Evolutionary conservation across 192 early-diverging fungal genomes (phyloP).

Genomic region (Podila epicladia): DNA sequence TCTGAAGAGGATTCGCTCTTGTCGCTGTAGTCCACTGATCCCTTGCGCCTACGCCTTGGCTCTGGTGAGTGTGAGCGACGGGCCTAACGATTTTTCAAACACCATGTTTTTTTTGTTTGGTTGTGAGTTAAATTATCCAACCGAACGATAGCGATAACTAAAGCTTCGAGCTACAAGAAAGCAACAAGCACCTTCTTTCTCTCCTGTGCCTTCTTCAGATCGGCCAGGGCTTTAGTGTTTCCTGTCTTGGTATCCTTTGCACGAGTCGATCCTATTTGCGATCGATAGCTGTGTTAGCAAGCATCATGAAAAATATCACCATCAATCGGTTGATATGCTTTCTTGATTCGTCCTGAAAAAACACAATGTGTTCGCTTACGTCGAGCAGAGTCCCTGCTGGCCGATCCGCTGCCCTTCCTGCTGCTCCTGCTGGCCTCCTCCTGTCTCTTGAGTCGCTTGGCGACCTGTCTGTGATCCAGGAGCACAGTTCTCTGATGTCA

Average conservation of each 20-base stretch:
- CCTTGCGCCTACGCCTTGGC: constrained; percentile 43
- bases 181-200: constrained; percentile 30
- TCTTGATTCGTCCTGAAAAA: not conserved
- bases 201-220: constrained; percentile 59
- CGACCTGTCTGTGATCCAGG: constrained; percentile 45
- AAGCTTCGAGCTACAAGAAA: not conserved
- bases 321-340: not conserved
- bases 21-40: constrained; percentile 38
- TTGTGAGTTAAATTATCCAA: not conserved
- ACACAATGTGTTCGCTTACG: constrained; percentile 16
- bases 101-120: not conserved
- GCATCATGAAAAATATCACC: not conserved
- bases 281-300: not conserved
- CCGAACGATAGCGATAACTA: too few relatives aligned
- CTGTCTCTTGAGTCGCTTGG: constrained; percentile 44
- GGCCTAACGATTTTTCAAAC: constrained; percentile 8
- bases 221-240: constrained; percentile 53
- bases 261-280: constrained; percentile 58
- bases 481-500: constrained; percentile 17
- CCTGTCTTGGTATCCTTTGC: constrained; percentile 57
- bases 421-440: constrained; percentile 47
- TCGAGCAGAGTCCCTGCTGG: constrained; percentile 33
- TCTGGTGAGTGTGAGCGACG: constrained; percentile 44
- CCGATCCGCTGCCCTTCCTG: constrained; percentile 31
- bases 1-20: constrained; percentile 38